Evolutionary conservation across 805 yeast genomes (phyloP), one percentile per base, ranked within the genome.

Genomic region (Candida corydali): DNA sequence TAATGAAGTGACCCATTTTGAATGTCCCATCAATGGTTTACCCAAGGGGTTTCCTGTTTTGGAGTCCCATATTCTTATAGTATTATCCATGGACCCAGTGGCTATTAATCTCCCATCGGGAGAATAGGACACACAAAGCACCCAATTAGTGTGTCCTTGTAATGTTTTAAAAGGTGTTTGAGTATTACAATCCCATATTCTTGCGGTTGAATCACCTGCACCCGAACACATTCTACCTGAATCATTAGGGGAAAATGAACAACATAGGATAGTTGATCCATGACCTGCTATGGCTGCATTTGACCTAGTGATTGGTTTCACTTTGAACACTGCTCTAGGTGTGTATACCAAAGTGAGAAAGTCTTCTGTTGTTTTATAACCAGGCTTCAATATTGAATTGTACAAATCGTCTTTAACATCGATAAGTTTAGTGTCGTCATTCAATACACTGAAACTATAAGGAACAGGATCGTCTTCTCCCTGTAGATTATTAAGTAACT

Each of bases 101-200:
- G 98, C 98, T 32, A 93, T 77, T 52, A 81, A 70, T 43, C 80
- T 80, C 17, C 96, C 98, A 58, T 86, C 85, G 3, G 98, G 97
- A 15, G 94, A 82, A 82, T 94, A 93, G 2, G 84, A 68, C 6
- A 84, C 96, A 57, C 95, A 83, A 30, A 93, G 65, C 5, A 93
- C 98, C 96, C 97, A 93, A 63, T 89, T 87, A 8, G 77, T 66
- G 53, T 93, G 98, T 1, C 98, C 98, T 4, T 69, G 52, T 36
- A 93, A 64, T 0, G 95, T 86, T 43, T 78, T 74, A 53, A 81
- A 66, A 7, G 96, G 96, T 0, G 98, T 93, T 47, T 86, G 93
- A 0, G 98, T 89, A 50, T 87, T 82, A 59, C 96, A 85, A 61
- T 89, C 97, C 98, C 98, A 93, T 32, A 91, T 76, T 55, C 98